phyloP scores from a whole-genome alignment of 78 protist genomes.

The Acrasis kona region DNA sequence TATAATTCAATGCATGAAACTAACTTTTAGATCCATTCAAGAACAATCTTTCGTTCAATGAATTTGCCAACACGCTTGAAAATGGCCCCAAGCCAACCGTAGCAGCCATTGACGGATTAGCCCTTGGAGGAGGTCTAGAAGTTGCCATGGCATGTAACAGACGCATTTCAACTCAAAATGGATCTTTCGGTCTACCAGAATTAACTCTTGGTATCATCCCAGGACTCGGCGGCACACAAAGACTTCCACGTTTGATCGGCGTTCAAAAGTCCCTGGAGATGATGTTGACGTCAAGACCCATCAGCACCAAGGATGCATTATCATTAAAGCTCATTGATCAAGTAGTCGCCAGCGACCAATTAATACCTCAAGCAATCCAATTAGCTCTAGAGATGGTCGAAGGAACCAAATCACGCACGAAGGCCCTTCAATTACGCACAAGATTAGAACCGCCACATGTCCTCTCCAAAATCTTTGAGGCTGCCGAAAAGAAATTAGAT shows the following conservation, averaged over 20 bases:
- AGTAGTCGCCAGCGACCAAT: neutral
- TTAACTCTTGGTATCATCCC: slow-evolving; percentile 39
- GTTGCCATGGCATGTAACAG: slow-evolving; percentile 26
- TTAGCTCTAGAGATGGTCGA: neutral
- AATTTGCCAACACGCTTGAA: slow-evolving; percentile 9
- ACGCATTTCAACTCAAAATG: neutral
- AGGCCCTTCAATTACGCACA: neutral
- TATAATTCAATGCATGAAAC: slow-evolving; percentile 45
- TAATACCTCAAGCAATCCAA: neutral
- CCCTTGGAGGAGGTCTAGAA: slow-evolving; percentile 45
- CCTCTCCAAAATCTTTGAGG: neutral
- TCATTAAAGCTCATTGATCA: neutral
- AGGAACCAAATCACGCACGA: neutral
- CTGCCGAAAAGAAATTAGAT: neutral
- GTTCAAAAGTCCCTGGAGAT: neutral
- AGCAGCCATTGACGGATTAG: slow-evolving; percentile 36
- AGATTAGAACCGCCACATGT: neutral
- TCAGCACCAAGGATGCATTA: neutral
- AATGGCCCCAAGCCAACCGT: slow-evolving; percentile 21
- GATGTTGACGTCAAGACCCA: neutral
- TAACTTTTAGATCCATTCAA: neutral
- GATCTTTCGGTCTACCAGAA: slow-evolving; percentile 17
- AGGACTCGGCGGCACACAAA: slow-evolving; percentile 48
- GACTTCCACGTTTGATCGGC: slow-evolving; percentile 41
- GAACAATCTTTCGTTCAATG: no score